Evolutionary conservation across 495 filamentous ascomycete genomes (phyloP).

Genomic region (Podospora pseudoanserina): DNA sequence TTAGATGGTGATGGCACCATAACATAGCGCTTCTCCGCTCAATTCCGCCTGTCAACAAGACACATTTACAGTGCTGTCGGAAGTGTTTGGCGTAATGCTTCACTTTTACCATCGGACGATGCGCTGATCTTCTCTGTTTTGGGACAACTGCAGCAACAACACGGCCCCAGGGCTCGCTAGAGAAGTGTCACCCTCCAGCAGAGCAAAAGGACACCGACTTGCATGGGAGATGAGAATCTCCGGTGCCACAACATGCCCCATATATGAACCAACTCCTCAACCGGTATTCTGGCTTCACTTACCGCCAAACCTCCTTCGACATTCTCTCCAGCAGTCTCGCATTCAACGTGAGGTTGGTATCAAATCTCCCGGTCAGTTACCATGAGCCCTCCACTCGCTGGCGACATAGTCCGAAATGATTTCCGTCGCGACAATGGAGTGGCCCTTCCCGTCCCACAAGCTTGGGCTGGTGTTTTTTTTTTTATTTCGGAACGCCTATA

Average conservation of each 20-base stretch:
- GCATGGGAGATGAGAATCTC: conserved; percentile 9
- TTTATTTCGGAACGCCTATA: neutral
- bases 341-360: neutral
- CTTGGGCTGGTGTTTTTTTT: neutral
- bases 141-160: neutral
- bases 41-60: neutral
- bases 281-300: neutral
- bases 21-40: neutral
- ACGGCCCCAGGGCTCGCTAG: neutral
- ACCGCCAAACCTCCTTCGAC: neutral
- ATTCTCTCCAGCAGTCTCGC: neutral
- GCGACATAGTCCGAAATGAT: neutral
- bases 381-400: neutral
- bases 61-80: neutral
- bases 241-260: conserved; percentile 5
- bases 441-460: conserved; percentile 2
- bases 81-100: neutral
- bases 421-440: neutral
- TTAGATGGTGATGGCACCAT: neutral
- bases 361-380: neutral
- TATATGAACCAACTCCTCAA: neutral
- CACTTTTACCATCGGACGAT: neutral
- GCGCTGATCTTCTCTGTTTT: neutral
- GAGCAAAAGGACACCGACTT: neutral
- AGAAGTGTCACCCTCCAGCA: neutral